Evolutionary conservation across 2,329 filamentous ascomycete species (phyloP), one percentile per base, ranked within the genome.

Genomic region (Neonectria hederae): DNA sequence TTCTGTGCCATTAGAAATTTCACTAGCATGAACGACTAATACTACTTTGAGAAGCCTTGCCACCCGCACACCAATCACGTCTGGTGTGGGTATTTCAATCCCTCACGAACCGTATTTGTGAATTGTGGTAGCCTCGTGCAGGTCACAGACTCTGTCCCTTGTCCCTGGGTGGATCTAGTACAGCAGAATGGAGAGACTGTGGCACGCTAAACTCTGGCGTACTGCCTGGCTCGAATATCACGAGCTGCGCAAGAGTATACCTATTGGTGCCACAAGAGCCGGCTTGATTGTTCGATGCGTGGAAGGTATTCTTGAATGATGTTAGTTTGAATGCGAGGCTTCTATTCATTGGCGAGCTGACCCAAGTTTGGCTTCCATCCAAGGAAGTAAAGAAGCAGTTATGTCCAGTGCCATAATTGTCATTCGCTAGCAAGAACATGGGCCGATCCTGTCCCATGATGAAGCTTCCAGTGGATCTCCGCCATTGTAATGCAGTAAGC

Each of bases 321-420:
- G 28, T 62, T 24, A 62, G 59, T 26, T 53, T 2, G 9, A 17
- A 11, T 7, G 2, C 5, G n/a, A 3, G 17, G 4, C 5, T 21
- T 3, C 1, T n/a, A 4, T 6, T 40, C 6, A 40, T 19, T 13
- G 11, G 5, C 3, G 0, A 22, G 56, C 62, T 26, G 2, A 64
- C 63, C 84, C 84, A 87, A 14, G 79, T 83, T 75, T 87, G 79
- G 0, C 74, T 81, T 13, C 79, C 83, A 65, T 87, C 84, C 0
- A 84, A 84, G 63, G 83, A 86, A 14, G 75, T 77, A 75, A 88
- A 87, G 78, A 87, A 87, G 5, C 83, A 83, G 65, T 86, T 86
- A 62, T 87, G 84, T 2, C 83, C 85, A 0, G 84, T 83, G 8
- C 85, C 84, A 54, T 83, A 87, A 71, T 87, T 85, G 1, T 84